Percentiles rank a stretch among this genome's conserved stretches.
Conservation (phyloP, 495 filamentous ascomycete species). For the Penicillium fimorum region DNA sequence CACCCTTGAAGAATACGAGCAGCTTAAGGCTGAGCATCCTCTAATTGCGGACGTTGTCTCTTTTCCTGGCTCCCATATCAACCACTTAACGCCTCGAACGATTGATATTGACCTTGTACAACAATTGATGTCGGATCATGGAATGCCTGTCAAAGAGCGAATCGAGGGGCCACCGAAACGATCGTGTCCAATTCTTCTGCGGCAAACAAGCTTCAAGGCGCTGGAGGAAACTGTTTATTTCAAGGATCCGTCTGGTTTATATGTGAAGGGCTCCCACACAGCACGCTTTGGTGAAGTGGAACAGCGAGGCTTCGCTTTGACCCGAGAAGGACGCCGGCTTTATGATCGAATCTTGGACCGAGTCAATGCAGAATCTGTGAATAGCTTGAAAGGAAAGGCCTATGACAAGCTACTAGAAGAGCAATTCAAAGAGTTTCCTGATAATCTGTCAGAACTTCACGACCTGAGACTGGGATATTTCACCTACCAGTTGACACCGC, state of each 20-base stretch:
- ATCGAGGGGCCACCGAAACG: background rate
- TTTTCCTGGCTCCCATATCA: constrained; percentile 43
- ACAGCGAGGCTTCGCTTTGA: constrained; percentile 43
- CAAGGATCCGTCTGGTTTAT: background rate
- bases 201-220: constrained; percentile 46
- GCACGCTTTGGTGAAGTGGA: constrained; percentile 48
- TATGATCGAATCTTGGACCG: constrained; percentile 38
- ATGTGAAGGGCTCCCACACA: constrained; percentile 36
- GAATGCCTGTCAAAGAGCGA: constrained; percentile 33
- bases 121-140: constrained; percentile 27
- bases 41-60: constrained; percentile 44
- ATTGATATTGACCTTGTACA: constrained; percentile 45
- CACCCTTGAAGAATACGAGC: constrained; percentile 37
- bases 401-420: constrained; percentile 25
- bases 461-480: background rate
- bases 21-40: constrained; percentile 37
- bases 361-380: constrained; percentile 22
- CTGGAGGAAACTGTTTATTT: constrained; percentile 41
- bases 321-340: constrained; percentile 35
- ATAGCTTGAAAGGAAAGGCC: constrained; percentile 2
- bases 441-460: background rate
- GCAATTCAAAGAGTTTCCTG: constrained; percentile 17
- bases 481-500: background rate
- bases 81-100: constrained; percentile 46
- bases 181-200: constrained; percentile 36